Evolutionary conservation across 345 rosid genomes (phyloP), one percentile per base, ranked within the genome.

Genomic region (Ceriops tagal): DNA sequence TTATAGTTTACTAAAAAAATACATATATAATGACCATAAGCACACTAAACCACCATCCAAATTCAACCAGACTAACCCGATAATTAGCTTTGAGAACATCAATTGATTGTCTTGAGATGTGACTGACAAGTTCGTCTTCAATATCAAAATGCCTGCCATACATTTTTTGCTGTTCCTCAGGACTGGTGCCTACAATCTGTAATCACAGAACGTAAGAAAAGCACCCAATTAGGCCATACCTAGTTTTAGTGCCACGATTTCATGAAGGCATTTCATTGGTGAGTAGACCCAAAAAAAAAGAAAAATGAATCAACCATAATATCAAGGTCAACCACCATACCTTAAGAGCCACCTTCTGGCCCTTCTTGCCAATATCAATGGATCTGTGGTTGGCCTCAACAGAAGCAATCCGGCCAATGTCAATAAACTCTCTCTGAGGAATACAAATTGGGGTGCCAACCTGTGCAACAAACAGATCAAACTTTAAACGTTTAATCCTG

Each of bases 141-240:
- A 75, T 39, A 59, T 95, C 96, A 78, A 92, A 95, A 68, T 95
- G 97, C 79, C 96, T 86, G 34, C 97, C 97, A 77, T 58, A 84
- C 97, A 88, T 90, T 76, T 90, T 95, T 65, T 95, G 99, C 66
- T 87, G 90, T 78, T 90, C 97, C 75, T 95, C 96, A 0, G 89
- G 60, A 74, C 84, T 92, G 51, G 82, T 71, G 61, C 87, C 92
- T 62, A 82, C 79, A 28, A 95, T 91, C 99, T 95, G 80, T 61
- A 24, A 35, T 46, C 46, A 26, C 58, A 76, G 46, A 53, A 69
- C 26, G 21, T 9, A 27, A 71, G 57, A 53, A 70, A 67, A 8
- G 37, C 60, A 46, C 52, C 39, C 28, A 15, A 8, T 32, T 37
- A 35, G 22, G 34, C 64, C 37, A 35, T 18, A 34, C 57, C 27